phyloP scores from a whole-genome alignment of 768 basidiomycete species.

The Leccinum ochraceum region DNA sequence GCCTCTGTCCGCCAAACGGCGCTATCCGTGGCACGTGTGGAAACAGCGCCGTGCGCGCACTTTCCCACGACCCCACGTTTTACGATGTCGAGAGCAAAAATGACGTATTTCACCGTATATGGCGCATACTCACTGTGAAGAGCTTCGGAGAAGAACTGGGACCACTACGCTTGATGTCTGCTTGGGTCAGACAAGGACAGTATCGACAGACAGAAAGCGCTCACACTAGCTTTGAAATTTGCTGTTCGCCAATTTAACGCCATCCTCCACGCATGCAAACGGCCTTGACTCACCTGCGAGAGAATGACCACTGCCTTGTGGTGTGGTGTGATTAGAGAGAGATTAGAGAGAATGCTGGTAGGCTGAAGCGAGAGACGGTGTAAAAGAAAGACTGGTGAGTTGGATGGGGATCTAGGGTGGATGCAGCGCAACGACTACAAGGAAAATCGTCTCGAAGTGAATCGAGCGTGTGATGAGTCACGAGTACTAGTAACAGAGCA shows the following conservation, averaged over 20 bases:
- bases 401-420: slow-evolving; percentile 25
- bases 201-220: slow-evolving; percentile 4
- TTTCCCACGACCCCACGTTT: slow-evolving; percentile 46
- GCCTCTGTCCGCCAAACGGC: slow-evolving; percentile 1
- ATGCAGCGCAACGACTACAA: slow-evolving; percentile 30
- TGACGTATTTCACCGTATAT: slow-evolving; percentile 28
- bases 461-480: slow-evolving; percentile 45
- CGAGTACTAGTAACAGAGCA: slow-evolving; percentile 27
- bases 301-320: slow-evolving; percentile 13
- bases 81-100: slow-evolving; percentile 31
- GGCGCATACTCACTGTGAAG: slow-evolving; percentile 26
- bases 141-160: neutral
- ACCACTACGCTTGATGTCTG: slow-evolving; percentile 8
- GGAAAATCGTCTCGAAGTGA: slow-evolving; percentile 52
- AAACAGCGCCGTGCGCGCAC: slow-evolving; percentile 14
- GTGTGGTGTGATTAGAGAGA: slow-evolving; percentile 21
- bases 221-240: slow-evolving; percentile 17
- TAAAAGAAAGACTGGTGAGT: slow-evolving; percentile 39
- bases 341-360: slow-evolving; percentile 20
- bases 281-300: slow-evolving; percentile 20
- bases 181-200: slow-evolving; percentile 4
- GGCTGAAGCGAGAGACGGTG: slow-evolving; percentile 32
- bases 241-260: slow-evolving; percentile 10
- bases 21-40: slow-evolving; percentile 15
- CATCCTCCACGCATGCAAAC: slow-evolving; percentile 4